Evolutionary conservation across 164 flowering plant genomes (phyloP), one percentile per base, ranked within the genome.

Genomic region (Nymphaea thermarum): DNA sequence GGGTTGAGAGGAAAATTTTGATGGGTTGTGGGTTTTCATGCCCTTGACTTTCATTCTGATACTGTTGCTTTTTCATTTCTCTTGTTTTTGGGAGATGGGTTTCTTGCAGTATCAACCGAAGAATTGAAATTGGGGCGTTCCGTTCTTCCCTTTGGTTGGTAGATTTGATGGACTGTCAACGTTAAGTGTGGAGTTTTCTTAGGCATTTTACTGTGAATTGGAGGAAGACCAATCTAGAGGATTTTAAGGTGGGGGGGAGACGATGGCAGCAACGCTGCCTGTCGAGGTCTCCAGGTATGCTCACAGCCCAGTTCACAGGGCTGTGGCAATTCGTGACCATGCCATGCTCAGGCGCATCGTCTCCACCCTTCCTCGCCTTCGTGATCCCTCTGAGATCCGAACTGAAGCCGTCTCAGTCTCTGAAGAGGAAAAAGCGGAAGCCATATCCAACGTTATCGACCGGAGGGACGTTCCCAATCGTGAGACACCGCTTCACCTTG

Each of bases 401-500:
- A 80, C 82, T 5, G 96, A 90, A 67, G 74, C 81, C 2, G 73
- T 75, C 67, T 86, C 96, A 5, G 6, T 82, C 57, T 78, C 82
- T 1, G 91, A 90, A 76, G 96, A 90, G 71, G 81, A 75, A 72
- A 90, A 87, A 71, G 88, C 88, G 14, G 96, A 90, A 62, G 81
- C 84, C 17, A 85, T 87, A 43, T 71, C 93, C 70, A 79, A 86
- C 3, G 82, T 79, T 53, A 80, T 91, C 67, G 97, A 91, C 74
- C 71, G 89, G 43, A 78, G 96, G 0, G 93, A 91, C 71, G 96
- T 91, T 16, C 96, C 91, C 4, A 79, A 84, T 69, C 82, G 96
- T 0, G 97, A 91, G 12, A 84, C 93, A 4, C 91, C 97, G 6
- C 87, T 91, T 67, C 97, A 91, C 71, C 75, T 91, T 74, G 96